These are phyloP conservation scores for Pyricularia grisea DNA, from an alignment of 2,329 filamentous ascomycete genomes.

Conservation along the genomic window DNA sequence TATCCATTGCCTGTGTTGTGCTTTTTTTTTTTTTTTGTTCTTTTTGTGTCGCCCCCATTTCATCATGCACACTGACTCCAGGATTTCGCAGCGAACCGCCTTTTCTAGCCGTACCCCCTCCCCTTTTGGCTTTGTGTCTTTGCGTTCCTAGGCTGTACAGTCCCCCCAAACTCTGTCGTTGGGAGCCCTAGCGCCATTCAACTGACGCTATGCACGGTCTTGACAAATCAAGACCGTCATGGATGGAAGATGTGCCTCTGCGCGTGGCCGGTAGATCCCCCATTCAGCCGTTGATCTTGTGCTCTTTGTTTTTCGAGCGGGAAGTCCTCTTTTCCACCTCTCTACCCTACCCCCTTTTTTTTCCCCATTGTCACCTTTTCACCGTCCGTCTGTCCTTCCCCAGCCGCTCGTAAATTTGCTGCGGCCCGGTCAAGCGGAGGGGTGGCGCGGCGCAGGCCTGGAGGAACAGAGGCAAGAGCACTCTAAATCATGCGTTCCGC, in stretches of 20 bases:
- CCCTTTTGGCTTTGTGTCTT: neutral
- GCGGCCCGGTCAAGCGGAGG: neutral
- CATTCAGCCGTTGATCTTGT: neutral
- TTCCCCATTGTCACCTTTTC: neutral
- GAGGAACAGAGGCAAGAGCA: neutral
- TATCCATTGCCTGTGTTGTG: neutral
- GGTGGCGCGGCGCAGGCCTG: too few relatives aligned
- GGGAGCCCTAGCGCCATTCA: neutral
- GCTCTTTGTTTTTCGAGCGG: neutral
- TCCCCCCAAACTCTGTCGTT: neutral
- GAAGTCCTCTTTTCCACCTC: neutral
- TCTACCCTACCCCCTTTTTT: neutral
- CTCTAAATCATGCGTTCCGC: neutral
- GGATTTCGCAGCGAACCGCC: neutral
- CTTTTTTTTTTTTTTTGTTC: neutral
- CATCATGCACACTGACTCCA: neutral
- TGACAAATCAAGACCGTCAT: neutral
- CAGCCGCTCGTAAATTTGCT: neutral
- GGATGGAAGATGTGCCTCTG: neutral
- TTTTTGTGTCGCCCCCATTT: neutral
- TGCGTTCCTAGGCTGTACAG: neutral
- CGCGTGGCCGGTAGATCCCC: neutral
- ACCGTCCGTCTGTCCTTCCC: neutral
- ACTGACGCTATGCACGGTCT: neutral
- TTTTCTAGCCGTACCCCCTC: neutral